phyloP scores from a whole-genome alignment of 305 asterid species.

The Solanum aculeatissimum region DNA sequence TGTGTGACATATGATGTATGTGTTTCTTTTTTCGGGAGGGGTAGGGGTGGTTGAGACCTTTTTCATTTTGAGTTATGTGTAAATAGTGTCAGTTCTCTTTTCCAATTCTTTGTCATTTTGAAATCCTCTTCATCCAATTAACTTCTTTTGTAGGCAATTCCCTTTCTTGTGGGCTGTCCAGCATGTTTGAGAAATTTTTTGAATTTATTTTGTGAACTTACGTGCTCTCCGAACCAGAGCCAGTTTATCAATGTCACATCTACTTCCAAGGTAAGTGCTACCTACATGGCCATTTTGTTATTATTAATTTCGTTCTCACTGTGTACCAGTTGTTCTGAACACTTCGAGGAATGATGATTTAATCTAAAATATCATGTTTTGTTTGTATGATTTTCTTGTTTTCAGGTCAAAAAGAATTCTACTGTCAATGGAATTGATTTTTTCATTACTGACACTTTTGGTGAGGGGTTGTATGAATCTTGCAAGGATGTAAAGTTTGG shows the following conservation, averaged over 20 bases:
- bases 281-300: not conserved
- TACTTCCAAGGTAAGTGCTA: conserved; percentile 47
- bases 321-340: not conserved
- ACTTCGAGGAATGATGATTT: not conserved
- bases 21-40: not conserved
- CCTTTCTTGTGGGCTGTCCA: conserved; percentile 98
- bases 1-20: not conserved
- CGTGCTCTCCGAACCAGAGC: conserved; percentile 98
- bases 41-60: not conserved
- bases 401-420: conserved; percentile 57
- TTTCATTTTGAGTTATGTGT: not conserved
- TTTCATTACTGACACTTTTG: conserved; percentile 64
- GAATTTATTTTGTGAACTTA: conserved; percentile 96
- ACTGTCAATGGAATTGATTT: conserved; percentile 83
- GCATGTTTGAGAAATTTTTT: conserved; percentile 98
- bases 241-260: conserved; percentile 93
- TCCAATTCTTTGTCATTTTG: not conserved
- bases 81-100: not conserved
- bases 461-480: conserved; percentile 76
- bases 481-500: conserved; percentile 99
- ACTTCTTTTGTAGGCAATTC: conserved; percentile 81
- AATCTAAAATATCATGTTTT: not conserved
- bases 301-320: not conserved
- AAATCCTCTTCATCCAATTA: conserved; percentile 11
- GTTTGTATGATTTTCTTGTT: not conserved